phyloP scores from a whole-genome alignment of 169 alveolate genomes.

The Plasmodium gallinaceum region DNA sequence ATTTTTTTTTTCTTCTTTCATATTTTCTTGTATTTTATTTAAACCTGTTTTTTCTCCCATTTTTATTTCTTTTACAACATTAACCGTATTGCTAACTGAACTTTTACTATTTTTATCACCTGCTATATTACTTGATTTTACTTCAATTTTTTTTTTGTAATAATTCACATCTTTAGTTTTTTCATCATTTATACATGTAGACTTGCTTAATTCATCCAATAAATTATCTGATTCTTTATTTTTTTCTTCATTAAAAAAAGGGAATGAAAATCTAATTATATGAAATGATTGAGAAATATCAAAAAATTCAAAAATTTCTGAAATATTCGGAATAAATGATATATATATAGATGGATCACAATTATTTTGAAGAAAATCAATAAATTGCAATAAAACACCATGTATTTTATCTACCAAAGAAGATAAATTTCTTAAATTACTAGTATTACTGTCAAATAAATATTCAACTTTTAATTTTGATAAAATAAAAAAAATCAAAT shows the following conservation, averaged over 20 bases:
- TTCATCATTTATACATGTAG: neutral
- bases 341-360: constrained; percentile 22
- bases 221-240: neutral
- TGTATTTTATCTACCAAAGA: constrained; percentile 32
- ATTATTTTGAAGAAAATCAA: constrained; percentile 42
- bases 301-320: constrained; percentile 28
- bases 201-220: neutral
- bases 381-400: constrained; percentile 39
- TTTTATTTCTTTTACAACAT: neutral
- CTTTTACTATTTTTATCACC: no score
- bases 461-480: constrained; percentile 66
- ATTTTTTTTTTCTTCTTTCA: neutral
- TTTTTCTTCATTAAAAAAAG: constrained; percentile 13
- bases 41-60: neutral
- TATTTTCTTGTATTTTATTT: neutral
- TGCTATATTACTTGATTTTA: no score
- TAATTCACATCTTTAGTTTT: neutral
- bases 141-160: no score
- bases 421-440: constrained; percentile 46
- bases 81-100: no score
- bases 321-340: constrained; percentile 22
- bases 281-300: constrained; percentile 60
- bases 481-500: constrained; percentile 23
- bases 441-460: constrained; percentile 61
- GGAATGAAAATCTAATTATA: constrained; percentile 33